These are phyloP conservation scores for Anaeramoeba flamelloides DNA, from an alignment of 78 protist genomes.

Conservation along the genomic window DNA sequence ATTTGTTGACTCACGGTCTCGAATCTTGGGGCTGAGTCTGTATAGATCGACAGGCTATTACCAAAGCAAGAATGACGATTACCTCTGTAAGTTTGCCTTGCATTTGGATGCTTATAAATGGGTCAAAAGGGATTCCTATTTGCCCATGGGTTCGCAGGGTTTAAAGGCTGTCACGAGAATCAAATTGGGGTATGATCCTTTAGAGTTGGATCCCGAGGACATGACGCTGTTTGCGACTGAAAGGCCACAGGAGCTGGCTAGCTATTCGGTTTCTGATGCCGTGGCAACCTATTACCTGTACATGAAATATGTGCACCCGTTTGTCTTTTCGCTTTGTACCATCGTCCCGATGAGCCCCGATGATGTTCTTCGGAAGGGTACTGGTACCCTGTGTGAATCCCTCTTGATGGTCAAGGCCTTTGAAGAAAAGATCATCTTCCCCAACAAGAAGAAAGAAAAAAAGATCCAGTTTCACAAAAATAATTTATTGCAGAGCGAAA, in stretches of 20 bases:
- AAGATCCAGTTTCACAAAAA: slow-evolving; percentile 43
- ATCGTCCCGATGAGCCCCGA: slow-evolving; percentile 93
- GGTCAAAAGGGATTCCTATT: slow-evolving; percentile 97
- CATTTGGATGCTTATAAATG: slow-evolving; percentile 91
- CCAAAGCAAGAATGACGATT: slow-evolving; percentile 30
- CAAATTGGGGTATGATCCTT: slow-evolving; percentile 90
- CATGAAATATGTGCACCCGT: slow-evolving; percentile 87
- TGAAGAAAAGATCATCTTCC: slow-evolving; percentile 59
- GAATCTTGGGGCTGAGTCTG: slow-evolving; percentile 38
- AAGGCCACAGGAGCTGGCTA: slow-evolving; percentile 64
- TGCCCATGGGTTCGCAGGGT: slow-evolving; percentile 90
- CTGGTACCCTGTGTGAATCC: slow-evolving; percentile 95
- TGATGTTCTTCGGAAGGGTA: slow-evolving; percentile 88
- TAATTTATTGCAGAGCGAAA: slow-evolving; percentile 75
- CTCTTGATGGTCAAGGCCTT: slow-evolving; percentile 72
- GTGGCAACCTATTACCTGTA: slow-evolving; percentile 95
- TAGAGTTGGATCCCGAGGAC: slow-evolving; percentile 91
- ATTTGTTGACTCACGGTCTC: slow-evolving; percentile 70
- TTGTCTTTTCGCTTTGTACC: slow-evolving; percentile 90
- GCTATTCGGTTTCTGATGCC: slow-evolving; percentile 80
- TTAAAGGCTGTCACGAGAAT: slow-evolving; percentile 53
- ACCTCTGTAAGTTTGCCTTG: slow-evolving; percentile 17
- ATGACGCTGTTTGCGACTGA: slow-evolving; percentile 69
- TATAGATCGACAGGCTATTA: background rate
- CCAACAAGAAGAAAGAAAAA: slow-evolving; percentile 68